Evolutionary conservation across 2,329 filamentous ascomycete genomes (phyloP), one percentile per base, ranked within the genome.

Genomic region (Didymosphaeria variabile): DNA sequence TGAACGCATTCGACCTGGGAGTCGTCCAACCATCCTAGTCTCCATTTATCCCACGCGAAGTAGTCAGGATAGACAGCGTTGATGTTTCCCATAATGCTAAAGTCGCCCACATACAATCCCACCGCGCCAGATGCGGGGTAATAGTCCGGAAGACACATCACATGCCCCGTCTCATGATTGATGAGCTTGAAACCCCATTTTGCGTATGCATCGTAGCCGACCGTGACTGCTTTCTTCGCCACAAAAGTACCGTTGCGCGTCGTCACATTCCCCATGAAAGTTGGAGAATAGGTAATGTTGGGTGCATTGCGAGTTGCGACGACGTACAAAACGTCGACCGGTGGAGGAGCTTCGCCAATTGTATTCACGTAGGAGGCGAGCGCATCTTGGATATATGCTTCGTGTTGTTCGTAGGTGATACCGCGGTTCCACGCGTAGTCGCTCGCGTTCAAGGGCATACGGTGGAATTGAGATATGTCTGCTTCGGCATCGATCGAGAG

Each of bases 1-100:
- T 2, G 3, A 19, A 55, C 17, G 13, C 52, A 55, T 10, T 44
- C 38, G 5, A 55, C 26, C 26, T 55, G 52, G 7, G 38, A 9
- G 32, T 55, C 38, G 4, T 55, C 52, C 38, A 55, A 55, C 52
- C 52, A 55, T 2, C 52, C 52, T 3, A 55, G 38, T 1, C 52
- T 38, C 52, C 52, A 55, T 17, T 55, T 55, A 19, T 55, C 52
- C 52, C 52, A 55, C 6, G 52, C 52, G n/a, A 55, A 55, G 15
- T 55, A 55, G n/a, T 55, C 52, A 5, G 52, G 38, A 21, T 44
- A 55, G 15, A 21, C 4, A 19, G 38, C 38, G n/a, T 55, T 55
- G 26, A 55, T 55, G 26, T 55, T 55, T 1, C 52, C 52, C 52
- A 55, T 55, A 26, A 55, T 45, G 38, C 29, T 38, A 23, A 44